Percentiles rank a stretch among this genome's conserved stretches.
These are phyloP conservation scores for Starmerella khaoyaiensis DNA, from an alignment of 805 yeast species.

Conservation along the genomic window DNA sequence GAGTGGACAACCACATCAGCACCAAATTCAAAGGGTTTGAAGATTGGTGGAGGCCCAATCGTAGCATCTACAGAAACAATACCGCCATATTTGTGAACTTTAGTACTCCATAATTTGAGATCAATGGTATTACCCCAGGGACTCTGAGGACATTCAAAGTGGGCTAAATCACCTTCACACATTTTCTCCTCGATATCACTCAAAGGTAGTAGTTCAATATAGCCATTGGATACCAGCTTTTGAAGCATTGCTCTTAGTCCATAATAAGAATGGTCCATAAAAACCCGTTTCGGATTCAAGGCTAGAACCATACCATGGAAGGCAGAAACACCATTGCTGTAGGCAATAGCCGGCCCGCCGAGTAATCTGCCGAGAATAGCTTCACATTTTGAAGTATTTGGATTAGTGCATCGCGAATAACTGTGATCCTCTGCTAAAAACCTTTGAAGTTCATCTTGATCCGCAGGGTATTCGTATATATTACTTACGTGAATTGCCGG, in stretches of 20 bases:
- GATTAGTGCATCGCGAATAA: conserved; percentile 66
- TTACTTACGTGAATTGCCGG: conserved; percentile 76
- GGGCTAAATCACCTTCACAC: conserved; percentile 58
- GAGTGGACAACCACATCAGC: conserved; percentile 84
- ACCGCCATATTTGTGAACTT: conserved; percentile 67
- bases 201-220: conserved; percentile 26
- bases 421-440: conserved; percentile 7
- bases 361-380: conserved; percentile 45
- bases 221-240: conserved; percentile 44
- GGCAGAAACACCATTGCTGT: conserved; percentile 69
- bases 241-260: conserved; percentile 63
- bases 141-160: conserved; percentile 60
- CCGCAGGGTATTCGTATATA: conserved; percentile 52
- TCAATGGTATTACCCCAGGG: conserved; percentile 62
- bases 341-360: conserved; percentile 54
- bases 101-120: conserved; percentile 44
- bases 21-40: conserved; percentile 66
- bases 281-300: conserved; percentile 57
- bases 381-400: conserved; percentile 57
- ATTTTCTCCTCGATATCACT: conserved; percentile 34
- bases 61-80: conserved; percentile 68
- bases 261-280: conserved; percentile 70
- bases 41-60: conserved; percentile 85
- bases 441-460: conserved; percentile 37
- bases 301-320: conserved; percentile 60